Evolutionary conservation across 2,329 filamentous ascomycete genomes (phyloP).

Genomic region (Lasiodiplodia hormozganensis): DNA sequence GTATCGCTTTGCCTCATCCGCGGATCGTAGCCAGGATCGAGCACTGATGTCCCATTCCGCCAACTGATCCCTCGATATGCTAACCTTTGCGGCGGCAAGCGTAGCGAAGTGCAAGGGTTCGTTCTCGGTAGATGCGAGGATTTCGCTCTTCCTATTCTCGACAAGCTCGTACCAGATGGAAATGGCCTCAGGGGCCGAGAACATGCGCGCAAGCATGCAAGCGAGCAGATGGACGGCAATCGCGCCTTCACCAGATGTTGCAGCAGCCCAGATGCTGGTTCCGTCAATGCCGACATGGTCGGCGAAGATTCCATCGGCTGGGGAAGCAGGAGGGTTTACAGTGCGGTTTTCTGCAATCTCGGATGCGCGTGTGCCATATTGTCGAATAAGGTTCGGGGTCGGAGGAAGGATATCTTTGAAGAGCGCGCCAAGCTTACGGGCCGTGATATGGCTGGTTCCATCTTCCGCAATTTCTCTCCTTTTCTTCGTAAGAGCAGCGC

Average conservation of each 20-base stretch:
- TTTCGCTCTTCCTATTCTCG: conserved; percentile 29
- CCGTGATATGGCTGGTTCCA: too few relatives aligned
- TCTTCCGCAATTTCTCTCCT: too few relatives aligned
- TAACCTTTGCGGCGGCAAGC: neutral
- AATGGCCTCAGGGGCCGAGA: conserved; percentile 37
- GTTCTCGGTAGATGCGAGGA: neutral
- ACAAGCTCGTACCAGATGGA: conserved; percentile 47
- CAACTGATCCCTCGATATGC: conserved; percentile 29
- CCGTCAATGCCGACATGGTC: conserved; percentile 40
- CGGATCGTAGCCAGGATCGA: conserved; percentile 28
- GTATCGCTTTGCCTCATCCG: neutral
- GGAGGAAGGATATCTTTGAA: too few relatives aligned
- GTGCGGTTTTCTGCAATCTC: neutral
- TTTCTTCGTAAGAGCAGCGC: too few relatives aligned
- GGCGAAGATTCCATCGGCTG: conserved; percentile 31
- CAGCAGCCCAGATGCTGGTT: conserved; percentile 48
- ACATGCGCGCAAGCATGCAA: conserved; percentile 48
- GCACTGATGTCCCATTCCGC: conserved; percentile 33
- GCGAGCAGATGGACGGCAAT: conserved; percentile 44
- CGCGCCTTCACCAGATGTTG: conserved; percentile 42
- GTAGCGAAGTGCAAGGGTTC: neutral
- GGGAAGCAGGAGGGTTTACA: neutral
- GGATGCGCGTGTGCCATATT: neutral
- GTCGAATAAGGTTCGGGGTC: too few relatives aligned
- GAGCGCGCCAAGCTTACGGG: too few relatives aligned